Base-by-base conservation (phyloP, 2,329 filamentous ascomycete genomes). In the Zymoseptoria pseudotritici region DNA sequence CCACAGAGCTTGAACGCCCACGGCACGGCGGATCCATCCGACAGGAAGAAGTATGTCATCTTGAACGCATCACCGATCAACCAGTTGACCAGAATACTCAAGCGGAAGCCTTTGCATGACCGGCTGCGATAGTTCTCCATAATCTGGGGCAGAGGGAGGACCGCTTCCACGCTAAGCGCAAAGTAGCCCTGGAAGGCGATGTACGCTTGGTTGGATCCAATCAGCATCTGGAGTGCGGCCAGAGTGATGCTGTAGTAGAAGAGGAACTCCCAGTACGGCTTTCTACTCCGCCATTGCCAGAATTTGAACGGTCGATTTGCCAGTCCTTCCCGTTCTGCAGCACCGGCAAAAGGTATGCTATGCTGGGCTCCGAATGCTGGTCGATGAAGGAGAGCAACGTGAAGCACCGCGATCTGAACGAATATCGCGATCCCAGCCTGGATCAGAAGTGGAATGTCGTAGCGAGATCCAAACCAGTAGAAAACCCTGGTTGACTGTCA, bases 41-140 rank as follows among this genome's bases (percentile, higher is more conserved):
- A 89, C 62, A 92, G 88, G 77, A 93, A 94, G 69, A 91, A 89
- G 65, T 79, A 82, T 59, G 74, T 76, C 82, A 93, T 88, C 80
- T 95, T 95, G 86, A 94, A 91, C 8, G 83, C 80, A 74, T 95
- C 90, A 62, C 90, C 90, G 2, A 87, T 76, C 57, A 95, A 78
- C 90, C 90, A 95, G 72, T 86, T 91, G 26, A 80, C 83, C 60
- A 94, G 77, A 4, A 95, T 86, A 6, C 86, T 90, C 10, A 91
- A 71, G 17, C 90, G 82, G 75, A 95, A 91, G 5, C 90, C 90
- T 72, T 85, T 87, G 78, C 87, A 91, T 1, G 88, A 90, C 61
- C 82, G 80, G 4, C 83, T 81, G 36, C 83, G 82, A 63, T 82
- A 79, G 71, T 94, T 94, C 51, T 88, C 78, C 54, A 90, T 70